Evolutionary conservation across 2,329 filamentous ascomycete species (phyloP).

Genomic region (Magnaporthiopsis incrustans): DNA sequence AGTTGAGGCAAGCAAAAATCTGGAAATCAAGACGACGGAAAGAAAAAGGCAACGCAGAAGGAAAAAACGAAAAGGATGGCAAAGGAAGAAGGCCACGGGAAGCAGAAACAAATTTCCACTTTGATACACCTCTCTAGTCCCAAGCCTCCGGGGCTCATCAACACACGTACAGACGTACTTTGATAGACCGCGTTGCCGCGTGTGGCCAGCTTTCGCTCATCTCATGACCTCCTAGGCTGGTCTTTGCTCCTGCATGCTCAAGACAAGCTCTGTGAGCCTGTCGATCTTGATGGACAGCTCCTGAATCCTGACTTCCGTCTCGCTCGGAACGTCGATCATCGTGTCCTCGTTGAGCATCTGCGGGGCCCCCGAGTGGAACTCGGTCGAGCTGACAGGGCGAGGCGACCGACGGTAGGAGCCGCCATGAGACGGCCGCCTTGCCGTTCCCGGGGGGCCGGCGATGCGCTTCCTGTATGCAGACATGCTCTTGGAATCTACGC

Average conservation of each 20-base stretch:
- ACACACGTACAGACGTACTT: not conserved
- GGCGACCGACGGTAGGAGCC: not conserved
- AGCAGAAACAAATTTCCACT: no score
- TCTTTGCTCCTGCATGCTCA: constrained; percentile 37
- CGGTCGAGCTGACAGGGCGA: not conserved
- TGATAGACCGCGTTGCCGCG: not conserved
- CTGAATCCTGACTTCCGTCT: constrained; percentile 34
- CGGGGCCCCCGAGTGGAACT: not conserved
- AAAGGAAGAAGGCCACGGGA: no score
- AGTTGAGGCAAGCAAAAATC: no score
- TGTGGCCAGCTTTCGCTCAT: not conserved
- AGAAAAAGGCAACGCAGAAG: no score
- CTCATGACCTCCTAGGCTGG: no score
- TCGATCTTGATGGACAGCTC: constrained; percentile 53
- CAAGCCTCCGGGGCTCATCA: not conserved
- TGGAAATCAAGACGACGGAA: no score
- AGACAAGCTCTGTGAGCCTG: constrained; percentile 43
- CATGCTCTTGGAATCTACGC: not conserved
- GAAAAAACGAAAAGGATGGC: no score
- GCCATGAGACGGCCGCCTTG: not conserved
- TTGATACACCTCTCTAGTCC: no score
- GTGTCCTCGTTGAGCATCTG: constrained; percentile 13
- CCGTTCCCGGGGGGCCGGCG: not conserved
- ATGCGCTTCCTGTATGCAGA: not conserved
- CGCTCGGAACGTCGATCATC: constrained; percentile 13